A percentile compares a stretch with the other conserved stretches of the same genome.
Conservation (phyloP, 2,329 filamentous ascomycete species). For the Iodosphaeria phyllophila region DNA sequence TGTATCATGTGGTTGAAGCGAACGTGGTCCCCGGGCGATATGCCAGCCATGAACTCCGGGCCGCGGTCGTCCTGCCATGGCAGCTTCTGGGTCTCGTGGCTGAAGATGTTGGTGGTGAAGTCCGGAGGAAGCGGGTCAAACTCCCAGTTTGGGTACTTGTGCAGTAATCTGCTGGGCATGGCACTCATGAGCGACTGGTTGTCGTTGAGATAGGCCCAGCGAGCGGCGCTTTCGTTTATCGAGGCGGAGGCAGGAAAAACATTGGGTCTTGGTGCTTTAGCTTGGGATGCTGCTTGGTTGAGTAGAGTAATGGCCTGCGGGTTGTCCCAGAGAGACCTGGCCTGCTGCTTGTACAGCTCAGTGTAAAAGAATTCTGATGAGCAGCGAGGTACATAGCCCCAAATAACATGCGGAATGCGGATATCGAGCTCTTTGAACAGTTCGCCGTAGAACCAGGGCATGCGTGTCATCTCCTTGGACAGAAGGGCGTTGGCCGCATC, state of each 20-base stretch:
- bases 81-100: constrained; percentile 18
- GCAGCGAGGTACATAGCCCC: constrained; percentile 55
- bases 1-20: too few species aligned
- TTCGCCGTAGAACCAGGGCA: constrained; percentile 71
- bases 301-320: constrained; percentile 51
- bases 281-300: constrained; percentile 44
- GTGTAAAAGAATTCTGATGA: constrained; percentile 49
- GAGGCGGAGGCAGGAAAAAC: too few species aligned
- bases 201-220: constrained; percentile 65
- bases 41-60: too few species aligned
- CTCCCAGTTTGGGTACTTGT: constrained; percentile 46
- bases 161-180: constrained; percentile 46
- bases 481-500: constrained; percentile 47
- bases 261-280: constrained; percentile 27
- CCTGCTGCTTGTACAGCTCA: constrained; percentile 55
- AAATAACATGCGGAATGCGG: constrained; percentile 61
- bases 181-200: constrained; percentile 50
- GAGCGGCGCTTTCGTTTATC: constrained; percentile 33
- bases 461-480: constrained; percentile 44
- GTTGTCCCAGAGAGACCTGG: constrained; percentile 76
- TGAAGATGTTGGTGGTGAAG: constrained; percentile 32
- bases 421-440: constrained; percentile 69
- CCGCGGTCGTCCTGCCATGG: constrained; percentile 23
- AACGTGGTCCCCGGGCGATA: too few species aligned
- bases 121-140: constrained; percentile 70